Percentiles rank a stretch among this genome's conserved stretches.
These are phyloP conservation scores for Trypanosoma boissoni DNA, from an alignment of 208 protist species.

Conservation along the genomic window DNA sequence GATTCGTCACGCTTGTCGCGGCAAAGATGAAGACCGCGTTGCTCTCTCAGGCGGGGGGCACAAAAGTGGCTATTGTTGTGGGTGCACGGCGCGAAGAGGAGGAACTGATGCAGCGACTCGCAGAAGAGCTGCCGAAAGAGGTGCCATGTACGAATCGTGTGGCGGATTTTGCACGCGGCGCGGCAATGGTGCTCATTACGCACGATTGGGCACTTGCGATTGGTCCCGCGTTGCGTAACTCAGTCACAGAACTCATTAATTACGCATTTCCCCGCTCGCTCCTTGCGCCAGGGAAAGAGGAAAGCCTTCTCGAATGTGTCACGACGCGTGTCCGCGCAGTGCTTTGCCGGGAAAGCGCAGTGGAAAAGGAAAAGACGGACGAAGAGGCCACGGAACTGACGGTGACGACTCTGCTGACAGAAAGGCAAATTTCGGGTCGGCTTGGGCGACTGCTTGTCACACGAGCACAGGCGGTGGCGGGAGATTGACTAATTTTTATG, in stretches of 20 bases:
- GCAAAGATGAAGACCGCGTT: neutral
- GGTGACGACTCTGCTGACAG: constrained; percentile 47
- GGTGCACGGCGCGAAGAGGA: constrained; percentile 54
- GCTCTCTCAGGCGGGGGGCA: no score
- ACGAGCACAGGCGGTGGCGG: constrained; percentile 28
- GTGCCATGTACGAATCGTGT: constrained; percentile 35
- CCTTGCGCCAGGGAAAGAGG: constrained; percentile 39
- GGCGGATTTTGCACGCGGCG: constrained; percentile 30
- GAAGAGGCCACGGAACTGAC: neutral
- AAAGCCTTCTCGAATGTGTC: constrained; percentile 38
- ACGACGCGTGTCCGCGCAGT: constrained; percentile 35
- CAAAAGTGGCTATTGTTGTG: no score
- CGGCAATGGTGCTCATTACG: constrained; percentile 56
- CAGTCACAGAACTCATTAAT: constrained; percentile 43
- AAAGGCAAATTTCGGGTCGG: constrained; percentile 48
- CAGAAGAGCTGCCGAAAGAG: no score
- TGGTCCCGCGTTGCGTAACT: constrained; percentile 25
- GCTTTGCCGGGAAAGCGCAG: constrained; percentile 17
- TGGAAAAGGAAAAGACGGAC: constrained; percentile 4
- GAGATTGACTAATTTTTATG: neutral
- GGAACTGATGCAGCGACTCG: constrained; percentile 44
- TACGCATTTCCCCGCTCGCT: constrained; percentile 50
- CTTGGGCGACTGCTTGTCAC: constrained; percentile 41
- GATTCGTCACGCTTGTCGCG: constrained; percentile 11
- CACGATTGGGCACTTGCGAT: constrained; percentile 42